phyloP scores from a whole-genome alignment of 257 asterid species.

The Handroanthus guayacan region DNA sequence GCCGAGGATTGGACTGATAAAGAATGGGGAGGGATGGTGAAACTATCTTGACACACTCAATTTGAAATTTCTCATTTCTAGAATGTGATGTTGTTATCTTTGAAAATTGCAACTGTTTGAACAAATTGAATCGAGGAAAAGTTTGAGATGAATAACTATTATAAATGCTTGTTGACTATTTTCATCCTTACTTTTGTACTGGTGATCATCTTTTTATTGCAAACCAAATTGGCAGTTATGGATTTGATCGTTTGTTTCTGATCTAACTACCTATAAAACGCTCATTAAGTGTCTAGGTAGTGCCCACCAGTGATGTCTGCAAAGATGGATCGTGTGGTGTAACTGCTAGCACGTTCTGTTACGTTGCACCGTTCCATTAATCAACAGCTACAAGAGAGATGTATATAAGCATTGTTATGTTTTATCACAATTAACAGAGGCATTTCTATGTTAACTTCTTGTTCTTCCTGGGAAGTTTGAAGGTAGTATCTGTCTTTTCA shows the following conservation, averaged over 20 bases:
- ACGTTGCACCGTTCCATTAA: not conserved
- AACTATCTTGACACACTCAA: not conserved
- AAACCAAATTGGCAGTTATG: not conserved
- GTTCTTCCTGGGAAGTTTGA: not conserved
- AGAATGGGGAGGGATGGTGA: not conserved
- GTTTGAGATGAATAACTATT: not conserved
- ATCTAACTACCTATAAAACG: not conserved
- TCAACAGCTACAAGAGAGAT: not conserved
- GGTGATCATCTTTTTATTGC: not conserved
- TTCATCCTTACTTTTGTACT: not conserved
- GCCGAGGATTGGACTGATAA: constrained; percentile 3
- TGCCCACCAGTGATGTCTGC: not conserved
- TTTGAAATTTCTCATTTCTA: not conserved
- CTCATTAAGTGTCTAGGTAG: not conserved
- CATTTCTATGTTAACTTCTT: not conserved
- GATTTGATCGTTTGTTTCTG: not conserved
- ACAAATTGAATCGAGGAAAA: not conserved
- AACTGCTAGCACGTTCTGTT: not conserved
- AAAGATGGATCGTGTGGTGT: constrained; percentile 6
- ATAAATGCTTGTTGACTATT: not conserved
- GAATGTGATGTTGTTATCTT: not conserved
- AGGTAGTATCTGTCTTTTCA: not conserved
- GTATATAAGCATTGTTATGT: not conserved
- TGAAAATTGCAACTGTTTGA: not conserved
- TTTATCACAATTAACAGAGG: not conserved